Evolutionary conservation across 371 early-diverging fungal species (phyloP).

Genomic region (Mortierella sp.): DNA sequence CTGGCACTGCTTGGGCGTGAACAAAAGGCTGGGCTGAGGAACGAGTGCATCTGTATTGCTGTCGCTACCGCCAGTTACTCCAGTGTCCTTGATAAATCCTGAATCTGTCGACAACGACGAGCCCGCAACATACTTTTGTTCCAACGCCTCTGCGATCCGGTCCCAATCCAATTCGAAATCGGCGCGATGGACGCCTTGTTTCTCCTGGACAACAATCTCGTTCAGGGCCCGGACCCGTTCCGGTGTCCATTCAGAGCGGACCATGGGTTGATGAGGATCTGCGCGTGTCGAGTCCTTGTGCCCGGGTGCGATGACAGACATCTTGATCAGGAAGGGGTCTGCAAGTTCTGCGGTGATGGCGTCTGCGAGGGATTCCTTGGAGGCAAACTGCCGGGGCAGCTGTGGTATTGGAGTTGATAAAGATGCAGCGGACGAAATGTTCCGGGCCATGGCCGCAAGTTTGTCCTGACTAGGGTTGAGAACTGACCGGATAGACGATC

Average conservation of each 20-base stretch:
- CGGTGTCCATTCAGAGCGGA: conserved; percentile 46
- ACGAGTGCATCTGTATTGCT: background rate
- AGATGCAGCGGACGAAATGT: background rate
- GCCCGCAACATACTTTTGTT: background rate
- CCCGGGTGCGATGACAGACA: conserved; percentile 2
- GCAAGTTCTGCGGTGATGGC: conserved; percentile 20
- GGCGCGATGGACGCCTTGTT: conserved; percentile 32
- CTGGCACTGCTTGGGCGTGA: conserved; percentile 32
- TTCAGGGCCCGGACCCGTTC: conserved; percentile 21
- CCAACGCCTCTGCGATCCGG: conserved; percentile 20
- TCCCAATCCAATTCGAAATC: conserved; percentile 44
- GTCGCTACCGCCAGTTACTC: background rate
- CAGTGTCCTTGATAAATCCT: background rate
- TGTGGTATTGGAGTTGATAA: background rate
- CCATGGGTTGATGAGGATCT: conserved; percentile 22
- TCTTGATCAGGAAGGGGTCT: conserved; percentile 20
- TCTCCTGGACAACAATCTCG: conserved; percentile 26
- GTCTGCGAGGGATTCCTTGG: conserved; percentile 1
- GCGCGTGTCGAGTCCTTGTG: background rate
- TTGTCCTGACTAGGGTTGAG: conserved; percentile 8
- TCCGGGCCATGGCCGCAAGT: background rate
- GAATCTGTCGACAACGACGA: background rate
- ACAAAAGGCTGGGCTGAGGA: background rate
- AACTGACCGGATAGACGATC: background rate
- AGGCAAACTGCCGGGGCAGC: background rate